These are phyloP conservation scores for Lactifluus echinatus DNA, from an alignment of 768 basidiomycete genomes.

Conservation along the genomic window DNA sequence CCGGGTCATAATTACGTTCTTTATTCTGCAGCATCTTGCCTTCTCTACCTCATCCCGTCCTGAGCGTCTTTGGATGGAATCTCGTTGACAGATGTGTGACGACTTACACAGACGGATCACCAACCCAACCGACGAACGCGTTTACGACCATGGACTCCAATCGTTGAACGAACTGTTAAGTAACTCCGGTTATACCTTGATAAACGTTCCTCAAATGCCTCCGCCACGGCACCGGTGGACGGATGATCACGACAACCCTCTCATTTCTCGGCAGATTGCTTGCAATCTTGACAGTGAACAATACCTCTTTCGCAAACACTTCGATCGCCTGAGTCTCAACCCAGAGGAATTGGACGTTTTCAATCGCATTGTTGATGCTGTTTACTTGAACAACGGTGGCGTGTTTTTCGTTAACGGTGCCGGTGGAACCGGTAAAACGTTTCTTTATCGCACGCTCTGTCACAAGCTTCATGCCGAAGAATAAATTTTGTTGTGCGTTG, in stretches of 20 bases:
- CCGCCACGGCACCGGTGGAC: neutral
- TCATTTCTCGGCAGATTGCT: neutral
- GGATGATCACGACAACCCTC: neutral
- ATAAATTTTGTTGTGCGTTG: neutral
- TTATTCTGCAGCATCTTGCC: neutral
- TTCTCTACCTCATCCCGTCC: neutral
- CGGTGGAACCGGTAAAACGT: neutral
- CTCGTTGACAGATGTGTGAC: neutral
- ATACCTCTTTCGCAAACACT: neutral
- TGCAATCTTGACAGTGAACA: neutral
- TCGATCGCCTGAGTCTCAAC: neutral
- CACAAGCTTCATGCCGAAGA: neutral
- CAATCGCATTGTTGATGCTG: neutral
- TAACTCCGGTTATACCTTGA: neutral
- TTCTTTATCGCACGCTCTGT: neutral
- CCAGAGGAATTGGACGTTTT: neutral
- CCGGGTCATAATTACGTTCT: neutral
- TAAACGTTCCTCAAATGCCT: neutral
- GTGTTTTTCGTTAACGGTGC: neutral
- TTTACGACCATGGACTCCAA: neutral
- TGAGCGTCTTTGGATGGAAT: neutral
- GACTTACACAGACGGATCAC: neutral
- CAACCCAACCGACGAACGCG: neutral
- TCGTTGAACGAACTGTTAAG: neutral
- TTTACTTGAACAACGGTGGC: neutral